phyloP scores from a whole-genome alignment of 2,329 filamentous ascomycete species.

The Sphaerulina vaccinii region DNA sequence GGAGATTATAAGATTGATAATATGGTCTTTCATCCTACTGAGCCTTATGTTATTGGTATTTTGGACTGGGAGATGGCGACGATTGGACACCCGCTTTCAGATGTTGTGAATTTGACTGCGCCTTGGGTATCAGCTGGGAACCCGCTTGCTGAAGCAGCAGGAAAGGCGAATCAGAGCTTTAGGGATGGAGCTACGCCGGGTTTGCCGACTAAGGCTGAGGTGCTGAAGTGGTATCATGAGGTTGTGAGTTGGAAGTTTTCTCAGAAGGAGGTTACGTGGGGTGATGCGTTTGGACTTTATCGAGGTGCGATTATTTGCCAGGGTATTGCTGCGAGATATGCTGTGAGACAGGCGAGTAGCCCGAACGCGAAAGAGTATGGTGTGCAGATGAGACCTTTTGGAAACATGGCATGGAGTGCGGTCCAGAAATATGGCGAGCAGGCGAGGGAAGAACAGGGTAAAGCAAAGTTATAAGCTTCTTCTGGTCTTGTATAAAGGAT shows the following conservation, averaged over 20 bases:
- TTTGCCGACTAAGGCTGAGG: conserved; percentile 59
- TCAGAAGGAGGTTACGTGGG: conserved; percentile 59
- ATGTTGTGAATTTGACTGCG: conserved; percentile 74
- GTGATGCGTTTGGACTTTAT: conserved; percentile 62
- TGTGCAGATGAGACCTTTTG: conserved; percentile 67
- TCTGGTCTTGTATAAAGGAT: too few species aligned
- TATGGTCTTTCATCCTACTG: conserved; percentile 75
- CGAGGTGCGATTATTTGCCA: conserved; percentile 67
- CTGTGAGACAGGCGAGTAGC: conserved; percentile 84
- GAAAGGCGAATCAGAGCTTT: conserved; percentile 54
- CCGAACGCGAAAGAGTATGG: conserved; percentile 74
- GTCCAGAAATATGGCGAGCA: conserved; percentile 51
- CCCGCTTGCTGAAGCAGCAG: conserved; percentile 40
- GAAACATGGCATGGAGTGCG: conserved; percentile 73
- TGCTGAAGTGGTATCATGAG: conserved; percentile 65
- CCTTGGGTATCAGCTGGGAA: conserved; percentile 46
- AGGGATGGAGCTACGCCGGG: conserved; percentile 64
- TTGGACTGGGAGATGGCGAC: conserved; percentile 99
- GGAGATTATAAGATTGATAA: conserved; percentile 87
- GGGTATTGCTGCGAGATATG: conserved; percentile 87
- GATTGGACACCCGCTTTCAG: conserved; percentile 90
- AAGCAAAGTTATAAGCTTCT: conserved; percentile 23
- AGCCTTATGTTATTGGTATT: conserved; percentile 85
- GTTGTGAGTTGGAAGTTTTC: conserved; percentile 69
- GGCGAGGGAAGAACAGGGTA: conserved; percentile 32